Evolutionary conservation across 176 grass and related monocot species (phyloP).

Genomic region (Phoenix roebelenii): DNA sequence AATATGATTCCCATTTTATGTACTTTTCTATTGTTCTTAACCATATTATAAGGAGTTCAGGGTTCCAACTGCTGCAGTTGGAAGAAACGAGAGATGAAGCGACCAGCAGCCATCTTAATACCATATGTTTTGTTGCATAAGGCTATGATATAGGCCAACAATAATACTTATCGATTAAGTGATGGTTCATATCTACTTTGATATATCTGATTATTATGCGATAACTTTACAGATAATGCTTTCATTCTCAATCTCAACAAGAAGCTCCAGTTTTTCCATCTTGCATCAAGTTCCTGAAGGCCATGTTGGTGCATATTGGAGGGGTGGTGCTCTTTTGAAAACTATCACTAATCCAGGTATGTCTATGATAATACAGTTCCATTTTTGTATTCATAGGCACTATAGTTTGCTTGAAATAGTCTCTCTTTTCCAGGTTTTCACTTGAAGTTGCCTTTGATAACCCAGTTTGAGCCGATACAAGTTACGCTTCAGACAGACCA

Average conservation of each 20-base stretch:
- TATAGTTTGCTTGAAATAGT: no score
- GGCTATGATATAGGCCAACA: no score
- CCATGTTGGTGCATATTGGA: conserved; percentile 97
- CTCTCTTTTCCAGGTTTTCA: conserved; percentile 62
- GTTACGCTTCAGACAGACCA: conserved; percentile 97
- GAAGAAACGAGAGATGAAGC: no score
- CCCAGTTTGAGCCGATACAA: conserved; percentile 91
- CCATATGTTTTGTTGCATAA: no score
- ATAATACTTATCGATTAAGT: no score
- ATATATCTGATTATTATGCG: no score
- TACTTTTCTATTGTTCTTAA: no score
- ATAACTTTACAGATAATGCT: conserved; percentile 46
- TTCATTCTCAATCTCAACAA: conserved; percentile 34
- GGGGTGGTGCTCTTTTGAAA: conserved; percentile 92
- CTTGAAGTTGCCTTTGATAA: conserved; percentile 81
- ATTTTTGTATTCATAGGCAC: background rate
- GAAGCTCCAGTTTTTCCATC: conserved; percentile 28
- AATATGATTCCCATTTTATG: no score
- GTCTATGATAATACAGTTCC: background rate
- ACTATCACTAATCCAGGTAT: conserved; percentile 84
- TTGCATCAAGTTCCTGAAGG: conserved; percentile 99
- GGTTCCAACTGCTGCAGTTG: no score
- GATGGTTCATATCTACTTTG: no score
- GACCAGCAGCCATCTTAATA: no score
- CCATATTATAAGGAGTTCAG: no score